These are phyloP conservation scores for Nicotiana noctiflora DNA, from an alignment of 257 asterid species.

Conservation along the genomic window DNA sequence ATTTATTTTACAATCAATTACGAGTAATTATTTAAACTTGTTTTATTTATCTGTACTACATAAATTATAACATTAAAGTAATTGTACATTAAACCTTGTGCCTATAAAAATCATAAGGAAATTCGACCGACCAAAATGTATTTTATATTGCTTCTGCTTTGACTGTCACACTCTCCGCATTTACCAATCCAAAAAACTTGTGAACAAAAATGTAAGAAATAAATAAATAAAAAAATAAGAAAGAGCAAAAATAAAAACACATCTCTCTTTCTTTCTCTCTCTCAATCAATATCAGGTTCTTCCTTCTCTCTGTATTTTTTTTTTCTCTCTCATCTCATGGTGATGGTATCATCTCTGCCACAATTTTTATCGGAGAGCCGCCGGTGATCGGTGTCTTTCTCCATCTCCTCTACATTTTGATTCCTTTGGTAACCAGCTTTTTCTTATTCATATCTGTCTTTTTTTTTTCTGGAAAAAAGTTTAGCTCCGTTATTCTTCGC, in stretches of 20 bases:
- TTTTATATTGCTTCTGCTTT: slow-evolving; percentile 6
- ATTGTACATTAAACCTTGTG: background rate
- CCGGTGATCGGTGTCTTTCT: slow-evolving; percentile 53
- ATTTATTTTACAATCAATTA: background rate
- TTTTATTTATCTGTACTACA: background rate
- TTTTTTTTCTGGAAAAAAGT: background rate
- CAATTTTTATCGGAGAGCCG: slow-evolving; percentile 35
- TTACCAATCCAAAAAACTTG: slow-evolving; percentile 5
- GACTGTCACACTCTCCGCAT: slow-evolving; percentile 4
- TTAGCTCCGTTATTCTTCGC: background rate
- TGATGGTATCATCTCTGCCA: slow-evolving; percentile 31
- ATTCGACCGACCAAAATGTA: background rate
- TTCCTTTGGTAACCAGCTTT: slow-evolving; percentile 20
- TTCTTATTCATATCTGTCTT: background rate
- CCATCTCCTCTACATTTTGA: slow-evolving; percentile 22
- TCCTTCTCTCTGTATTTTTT: background rate
- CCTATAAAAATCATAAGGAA: background rate
- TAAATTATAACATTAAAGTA: background rate
- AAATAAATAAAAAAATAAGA: background rate
- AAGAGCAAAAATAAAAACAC: slow-evolving; percentile 1
- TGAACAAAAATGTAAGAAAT: background rate
- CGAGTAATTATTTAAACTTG: background rate
- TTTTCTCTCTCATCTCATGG: slow-evolving; percentile 23
- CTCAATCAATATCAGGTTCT: slow-evolving; percentile 12
- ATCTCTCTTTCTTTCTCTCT: slow-evolving; percentile 5